phyloP scores from a whole-genome alignment of 1,284 basidiomycete species.

The Ceratobasidium theobromae region DNA sequence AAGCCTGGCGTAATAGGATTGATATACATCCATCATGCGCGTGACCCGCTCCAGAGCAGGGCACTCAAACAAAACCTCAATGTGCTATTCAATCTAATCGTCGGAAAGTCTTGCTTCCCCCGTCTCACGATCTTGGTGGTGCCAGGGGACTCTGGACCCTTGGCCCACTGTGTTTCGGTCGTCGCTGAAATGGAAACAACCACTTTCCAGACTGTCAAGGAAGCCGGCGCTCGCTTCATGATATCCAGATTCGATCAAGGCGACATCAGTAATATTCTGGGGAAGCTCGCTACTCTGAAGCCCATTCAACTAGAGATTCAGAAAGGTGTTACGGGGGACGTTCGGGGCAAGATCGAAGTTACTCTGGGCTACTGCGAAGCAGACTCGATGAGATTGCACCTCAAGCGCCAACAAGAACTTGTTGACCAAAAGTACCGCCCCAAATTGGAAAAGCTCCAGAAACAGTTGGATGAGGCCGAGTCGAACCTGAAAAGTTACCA shows the following conservation, averaged over 20 bases:
- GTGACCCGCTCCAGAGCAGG: conserved; percentile 10
- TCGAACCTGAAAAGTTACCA: not conserved
- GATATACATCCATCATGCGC: conserved; percentile 11
- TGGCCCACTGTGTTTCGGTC: not conserved
- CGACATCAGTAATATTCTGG: not conserved
- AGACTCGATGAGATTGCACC: not conserved
- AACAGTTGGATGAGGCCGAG: not conserved
- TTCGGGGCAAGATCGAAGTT: not conserved
- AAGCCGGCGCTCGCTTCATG: not conserved
- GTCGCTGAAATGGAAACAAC: not conserved
- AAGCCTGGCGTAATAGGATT: not conserved
- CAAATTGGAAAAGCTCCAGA: not conserved
- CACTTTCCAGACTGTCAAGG: not conserved
- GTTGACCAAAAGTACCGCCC: not conserved
- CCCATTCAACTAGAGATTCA: conserved; percentile 5
- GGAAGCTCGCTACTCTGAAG: not conserved
- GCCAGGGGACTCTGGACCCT: not conserved
- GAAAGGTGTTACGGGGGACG: not conserved
- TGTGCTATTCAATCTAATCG: conserved; percentile 7
- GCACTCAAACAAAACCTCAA: not conserved
- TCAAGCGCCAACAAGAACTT: not conserved
- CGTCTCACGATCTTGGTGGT: conserved; percentile 6
- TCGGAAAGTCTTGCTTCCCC: not conserved
- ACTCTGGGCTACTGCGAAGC: conserved; percentile 7
- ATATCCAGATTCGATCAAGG: not conserved